Percentiles rank a stretch among this genome's conserved stretches.
Evolutionary conservation across 306 rosid genomes (phyloP).

Genomic region (Sophora flavescens): DNA sequence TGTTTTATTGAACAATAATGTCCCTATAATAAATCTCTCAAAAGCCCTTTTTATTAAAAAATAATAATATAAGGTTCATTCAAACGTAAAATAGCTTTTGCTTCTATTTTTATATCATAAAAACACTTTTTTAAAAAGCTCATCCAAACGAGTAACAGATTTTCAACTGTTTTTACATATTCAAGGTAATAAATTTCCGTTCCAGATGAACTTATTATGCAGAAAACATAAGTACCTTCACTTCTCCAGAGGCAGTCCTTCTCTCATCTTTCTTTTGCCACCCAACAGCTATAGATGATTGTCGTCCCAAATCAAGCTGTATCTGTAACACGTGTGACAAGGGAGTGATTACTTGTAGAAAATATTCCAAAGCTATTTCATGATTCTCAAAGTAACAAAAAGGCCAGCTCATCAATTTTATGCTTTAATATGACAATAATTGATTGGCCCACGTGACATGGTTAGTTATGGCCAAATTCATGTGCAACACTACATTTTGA

Average conservation of each 20-base stretch:
- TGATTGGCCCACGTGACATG: slow-evolving; percentile 4
- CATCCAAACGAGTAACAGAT: no score
- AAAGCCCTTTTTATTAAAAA: no score
- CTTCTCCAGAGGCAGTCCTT: slow-evolving; percentile 82
- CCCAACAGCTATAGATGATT: slow-evolving; percentile 82
- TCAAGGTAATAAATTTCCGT: slow-evolving; percentile 6
- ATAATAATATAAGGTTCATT: no score
- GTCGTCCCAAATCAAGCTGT: slow-evolving; percentile 79
- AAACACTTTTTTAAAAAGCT: no score
- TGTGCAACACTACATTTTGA: neutral
- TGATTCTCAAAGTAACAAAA: slow-evolving; percentile 31
- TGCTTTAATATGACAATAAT: neutral
- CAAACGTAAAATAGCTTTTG: no score
- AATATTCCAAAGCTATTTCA: slow-evolving; percentile 37
- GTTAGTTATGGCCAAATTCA: slow-evolving; percentile 19
- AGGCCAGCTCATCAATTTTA: slow-evolving; percentile 17
- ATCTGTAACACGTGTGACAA: slow-evolving; percentile 63
- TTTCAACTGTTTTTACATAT: neutral
- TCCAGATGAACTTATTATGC: slow-evolving; percentile 22
- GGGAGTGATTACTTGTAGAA: slow-evolving; percentile 23
- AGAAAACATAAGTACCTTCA: slow-evolving; percentile 72
- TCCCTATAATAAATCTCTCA: no score
- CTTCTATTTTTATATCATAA: no score
- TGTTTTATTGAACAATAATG: no score
- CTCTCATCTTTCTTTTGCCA: slow-evolving; percentile 88